These are phyloP conservation scores for Ogataea pini DNA, from an alignment of 805 yeast species.

Conservation along the genomic window DNA sequence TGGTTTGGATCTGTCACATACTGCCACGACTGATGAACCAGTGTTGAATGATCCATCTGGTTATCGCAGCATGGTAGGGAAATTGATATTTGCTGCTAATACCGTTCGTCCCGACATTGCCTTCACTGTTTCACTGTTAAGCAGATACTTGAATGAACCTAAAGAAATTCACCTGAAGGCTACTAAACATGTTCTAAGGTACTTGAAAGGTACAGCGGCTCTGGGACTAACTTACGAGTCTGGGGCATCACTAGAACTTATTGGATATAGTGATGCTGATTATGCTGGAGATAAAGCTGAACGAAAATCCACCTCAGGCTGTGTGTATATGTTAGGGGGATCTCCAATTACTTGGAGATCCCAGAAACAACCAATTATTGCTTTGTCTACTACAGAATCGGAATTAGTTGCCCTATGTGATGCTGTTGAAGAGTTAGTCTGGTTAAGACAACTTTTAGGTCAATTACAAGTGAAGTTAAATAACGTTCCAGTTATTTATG, in stretches of 20 bases:
- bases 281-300: constrained; percentile 12
- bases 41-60: background rate
- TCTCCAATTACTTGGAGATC: background rate
- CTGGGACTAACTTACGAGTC: background rate
- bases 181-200: constrained; percentile 13
- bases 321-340: constrained; percentile 6
- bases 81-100: constrained; percentile 8
- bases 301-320: constrained; percentile 13
- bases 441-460: background rate
- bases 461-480: background rate
- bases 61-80: background rate
- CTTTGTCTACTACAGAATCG: background rate
- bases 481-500: background rate
- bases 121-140: background rate
- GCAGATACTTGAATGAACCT: constrained; percentile 1
- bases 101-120: constrained; percentile 7
- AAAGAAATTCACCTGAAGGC: constrained; percentile 9
- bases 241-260: background rate
- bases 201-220: constrained; percentile 15
- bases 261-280: constrained; percentile 16
- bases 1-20: background rate
- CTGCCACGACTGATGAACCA: background rate
- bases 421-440: background rate
- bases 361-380: background rate
- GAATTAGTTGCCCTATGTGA: background rate